Conservation (phyloP, 176 grass and related monocot species). For the Avena atlantica region DNA sequence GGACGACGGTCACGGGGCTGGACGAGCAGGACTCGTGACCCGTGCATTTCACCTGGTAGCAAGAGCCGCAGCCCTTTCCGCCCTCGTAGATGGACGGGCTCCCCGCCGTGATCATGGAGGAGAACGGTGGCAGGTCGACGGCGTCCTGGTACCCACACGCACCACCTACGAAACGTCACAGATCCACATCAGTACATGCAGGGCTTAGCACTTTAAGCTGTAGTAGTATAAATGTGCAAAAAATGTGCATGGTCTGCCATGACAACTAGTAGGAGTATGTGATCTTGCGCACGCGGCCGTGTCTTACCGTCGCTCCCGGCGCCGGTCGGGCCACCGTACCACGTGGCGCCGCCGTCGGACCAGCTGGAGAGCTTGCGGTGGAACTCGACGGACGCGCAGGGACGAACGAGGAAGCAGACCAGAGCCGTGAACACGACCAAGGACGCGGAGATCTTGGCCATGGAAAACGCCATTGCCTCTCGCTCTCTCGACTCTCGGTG, state of each 20-base stretch:
- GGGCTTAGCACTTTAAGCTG: too few species aligned
- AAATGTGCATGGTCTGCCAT: too few species aligned
- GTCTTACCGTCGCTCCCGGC: slow-evolving; percentile 70
- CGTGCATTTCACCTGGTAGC: slow-evolving; percentile 35
- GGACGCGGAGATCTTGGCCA: neutral
- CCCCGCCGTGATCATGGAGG: slow-evolving; percentile 77
- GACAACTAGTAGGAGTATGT: neutral
- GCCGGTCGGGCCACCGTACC: slow-evolving; percentile 65
- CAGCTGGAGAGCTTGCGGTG: slow-evolving; percentile 67
- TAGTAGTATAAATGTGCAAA: too few species aligned
- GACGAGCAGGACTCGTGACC: neutral
- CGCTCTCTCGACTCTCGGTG: neutral
- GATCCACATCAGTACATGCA: too few species aligned
- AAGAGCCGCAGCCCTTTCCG: slow-evolving; percentile 81
- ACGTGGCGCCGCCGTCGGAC: slow-evolving; percentile 69
- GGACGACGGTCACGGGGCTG: slow-evolving; percentile 23
- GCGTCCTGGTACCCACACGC: slow-evolving; percentile 61
- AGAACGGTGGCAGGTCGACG: slow-evolving; percentile 64
- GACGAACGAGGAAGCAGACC: slow-evolving; percentile 8
- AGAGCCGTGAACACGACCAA: slow-evolving; percentile 37
- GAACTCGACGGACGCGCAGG: slow-evolving; percentile 47
- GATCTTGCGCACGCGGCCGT: neutral
- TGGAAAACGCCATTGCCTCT: slow-evolving; percentile 48
- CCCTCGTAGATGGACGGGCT: slow-evolving; percentile 66
- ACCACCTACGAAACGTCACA: neutral